A percentile compares a stretch with the other conserved stretches of the same genome.
Evolutionary conservation across 1,139 yeast genomes (phyloP).

Genomic region (Zygosaccharomyces sapae): DNA sequence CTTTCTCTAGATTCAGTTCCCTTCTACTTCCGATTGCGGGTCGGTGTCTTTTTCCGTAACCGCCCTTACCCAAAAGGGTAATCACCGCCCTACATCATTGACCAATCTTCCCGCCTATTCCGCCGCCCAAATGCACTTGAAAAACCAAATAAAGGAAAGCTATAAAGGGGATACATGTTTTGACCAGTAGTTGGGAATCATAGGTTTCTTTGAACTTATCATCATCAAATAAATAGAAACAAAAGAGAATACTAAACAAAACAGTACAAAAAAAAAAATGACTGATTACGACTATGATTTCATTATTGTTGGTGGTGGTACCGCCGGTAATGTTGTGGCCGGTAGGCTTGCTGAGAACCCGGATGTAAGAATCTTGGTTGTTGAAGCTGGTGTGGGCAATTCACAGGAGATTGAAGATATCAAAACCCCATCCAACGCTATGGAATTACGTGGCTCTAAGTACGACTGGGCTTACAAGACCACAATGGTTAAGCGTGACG

Average conservation of each 20-base stretch:
- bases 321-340: conserved; percentile 37
- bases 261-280: neutral
- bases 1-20: neutral
- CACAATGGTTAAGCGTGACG: conserved; percentile 28
- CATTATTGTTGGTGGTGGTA: conserved; percentile 38
- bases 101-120: neutral
- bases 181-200: no score
- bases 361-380: conserved; percentile 22
- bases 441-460: conserved; percentile 26
- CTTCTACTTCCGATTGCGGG: neutral
- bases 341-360: conserved; percentile 37
- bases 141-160: neutral
- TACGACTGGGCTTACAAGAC: conserved; percentile 32
- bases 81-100: neutral
- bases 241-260: neutral
- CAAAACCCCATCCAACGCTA: conserved; percentile 24
- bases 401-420: conserved; percentile 23
- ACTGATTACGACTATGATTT: conserved; percentile 26
- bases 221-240: no score
- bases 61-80: neutral
- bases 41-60: neutral
- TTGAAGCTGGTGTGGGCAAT: conserved; percentile 29
- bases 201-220: no score
- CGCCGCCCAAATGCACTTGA: neutral
- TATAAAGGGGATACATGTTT: no score